A percentile compares a stretch with the other conserved stretches of the same genome.
Conservation (phyloP, 2,329 filamentous ascomycete species). For the Talaromyces atroroseus region DNA sequence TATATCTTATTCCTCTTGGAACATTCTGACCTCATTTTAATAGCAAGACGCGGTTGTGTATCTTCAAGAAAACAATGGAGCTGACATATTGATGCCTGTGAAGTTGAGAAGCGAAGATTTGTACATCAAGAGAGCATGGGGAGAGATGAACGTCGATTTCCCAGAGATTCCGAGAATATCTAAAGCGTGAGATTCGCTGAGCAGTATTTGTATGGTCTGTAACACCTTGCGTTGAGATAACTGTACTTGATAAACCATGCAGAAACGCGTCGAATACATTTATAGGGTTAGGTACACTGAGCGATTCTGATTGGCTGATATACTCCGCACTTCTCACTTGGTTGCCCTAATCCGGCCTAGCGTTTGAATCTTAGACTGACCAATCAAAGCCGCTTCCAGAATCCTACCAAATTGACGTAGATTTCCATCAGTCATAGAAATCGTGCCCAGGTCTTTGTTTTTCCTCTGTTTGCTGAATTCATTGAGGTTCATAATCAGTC, state of each 20-base stretch:
- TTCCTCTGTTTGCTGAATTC: too few relatives aligned
- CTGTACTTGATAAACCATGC: too few relatives aligned
- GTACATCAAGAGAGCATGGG: conserved; percentile 3
- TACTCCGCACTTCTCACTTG: neutral
- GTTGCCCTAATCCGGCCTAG: conserved; percentile 1
- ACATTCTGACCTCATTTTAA: neutral
- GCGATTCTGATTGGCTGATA: neutral
- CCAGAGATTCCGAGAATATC: too few relatives aligned
- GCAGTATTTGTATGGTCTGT: too few relatives aligned
- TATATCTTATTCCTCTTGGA: too few relatives aligned
- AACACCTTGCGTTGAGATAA: too few relatives aligned
- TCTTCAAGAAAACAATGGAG: neutral
- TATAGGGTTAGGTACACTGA: neutral
- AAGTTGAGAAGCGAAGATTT: neutral
- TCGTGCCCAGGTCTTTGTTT: too few relatives aligned
- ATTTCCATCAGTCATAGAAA: neutral
- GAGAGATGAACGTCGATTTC: neutral
- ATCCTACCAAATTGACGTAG: neutral
- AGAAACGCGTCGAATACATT: too few relatives aligned
- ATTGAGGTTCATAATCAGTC: too few relatives aligned
- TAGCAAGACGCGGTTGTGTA: conserved; percentile 2
- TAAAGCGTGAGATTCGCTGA: too few relatives aligned
- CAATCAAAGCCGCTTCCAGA: neutral
- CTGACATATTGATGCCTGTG: neutral
- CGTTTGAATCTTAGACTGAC: neutral